A percentile compares a stretch with the other conserved stretches of the same genome.
Conservation (phyloP, 2,329 filamentous ascomycete species). For the Grosmannia huntii region DNA sequence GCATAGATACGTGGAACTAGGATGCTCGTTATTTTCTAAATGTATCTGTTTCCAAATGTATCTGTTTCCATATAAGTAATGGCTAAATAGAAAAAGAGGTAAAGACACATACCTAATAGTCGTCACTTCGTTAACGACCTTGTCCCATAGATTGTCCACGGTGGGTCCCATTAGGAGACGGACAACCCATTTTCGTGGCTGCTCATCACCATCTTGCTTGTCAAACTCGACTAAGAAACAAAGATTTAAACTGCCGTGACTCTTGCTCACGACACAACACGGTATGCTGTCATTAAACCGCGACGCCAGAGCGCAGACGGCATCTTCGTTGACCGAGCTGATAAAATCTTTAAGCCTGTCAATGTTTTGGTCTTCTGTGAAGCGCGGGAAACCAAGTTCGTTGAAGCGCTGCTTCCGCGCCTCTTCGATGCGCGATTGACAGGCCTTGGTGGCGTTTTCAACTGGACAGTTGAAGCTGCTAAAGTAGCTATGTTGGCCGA, state of each 20-base stretch:
- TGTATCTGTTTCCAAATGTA: neutral
- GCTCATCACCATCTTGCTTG: neutral
- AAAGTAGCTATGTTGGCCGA: neutral
- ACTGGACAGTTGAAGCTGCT: neutral
- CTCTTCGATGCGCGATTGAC: neutral
- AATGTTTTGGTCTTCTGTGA: constrained; percentile 1
- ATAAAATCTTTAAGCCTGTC: constrained; percentile 1
- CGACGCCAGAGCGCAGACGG: constrained; percentile 4
- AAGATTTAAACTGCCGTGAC: constrained; percentile 2
- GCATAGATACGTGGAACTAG: constrained; percentile 14
- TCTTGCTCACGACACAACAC: neutral
- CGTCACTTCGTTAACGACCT: constrained; percentile 16
- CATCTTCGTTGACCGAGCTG: constrained; percentile 2
- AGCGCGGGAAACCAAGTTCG: neutral
- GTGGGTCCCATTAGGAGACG: constrained; percentile 14
- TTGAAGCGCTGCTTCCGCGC: neutral
- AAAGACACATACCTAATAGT: constrained; percentile 12
- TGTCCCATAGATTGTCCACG: constrained; percentile 14
- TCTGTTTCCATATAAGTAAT: neutral
- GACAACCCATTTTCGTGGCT: constrained; percentile 13
- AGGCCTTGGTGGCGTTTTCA: neutral
- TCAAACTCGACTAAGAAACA: constrained; percentile 7
- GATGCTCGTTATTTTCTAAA: constrained; percentile 12
- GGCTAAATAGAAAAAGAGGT: neutral
- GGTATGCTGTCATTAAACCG: neutral